phyloP scores from a whole-genome alignment of 1,284 basidiomycete genomes.

The Moniliella sp. region DNA sequence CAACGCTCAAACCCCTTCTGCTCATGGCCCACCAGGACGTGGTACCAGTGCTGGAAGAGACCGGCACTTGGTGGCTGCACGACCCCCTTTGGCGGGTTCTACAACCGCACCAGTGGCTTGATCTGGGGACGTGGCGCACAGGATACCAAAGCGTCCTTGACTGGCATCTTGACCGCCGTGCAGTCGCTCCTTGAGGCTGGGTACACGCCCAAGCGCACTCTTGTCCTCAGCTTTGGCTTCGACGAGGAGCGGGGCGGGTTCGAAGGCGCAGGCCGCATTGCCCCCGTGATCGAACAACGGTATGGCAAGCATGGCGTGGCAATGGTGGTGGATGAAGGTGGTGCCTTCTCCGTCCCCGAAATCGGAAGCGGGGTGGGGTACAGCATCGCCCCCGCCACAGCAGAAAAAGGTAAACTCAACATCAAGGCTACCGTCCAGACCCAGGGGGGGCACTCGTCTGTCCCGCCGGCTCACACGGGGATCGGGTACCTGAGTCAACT shows the following conservation, averaged over 20 bases:
- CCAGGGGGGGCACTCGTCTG: conserved; percentile 48
- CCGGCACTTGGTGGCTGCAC: conserved; percentile 38
- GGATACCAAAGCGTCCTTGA: conserved; percentile 36
- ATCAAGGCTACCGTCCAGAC: conserved; percentile 20
- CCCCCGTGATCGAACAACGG: conserved; percentile 6
- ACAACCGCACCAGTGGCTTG: conserved; percentile 35
- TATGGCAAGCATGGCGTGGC: conserved; percentile 8
- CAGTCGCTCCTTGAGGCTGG: conserved; percentile 34
- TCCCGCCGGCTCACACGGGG: conserved; percentile 41
- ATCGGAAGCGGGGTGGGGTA: conserved; percentile 6
- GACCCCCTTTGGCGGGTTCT: conserved; percentile 38
- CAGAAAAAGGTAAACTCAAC: conserved; percentile 5
- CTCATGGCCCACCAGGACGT: conserved; percentile 50
- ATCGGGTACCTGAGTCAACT: conserved; percentile 46
- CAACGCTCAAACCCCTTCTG: conserved; percentile 45
- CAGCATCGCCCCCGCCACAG: conserved; percentile 8
- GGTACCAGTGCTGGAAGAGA: conserved; percentile 39
- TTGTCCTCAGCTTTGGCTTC: conserved; percentile 43
- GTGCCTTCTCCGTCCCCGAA: conserved; percentile 6
- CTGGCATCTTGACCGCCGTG: conserved; percentile 37
- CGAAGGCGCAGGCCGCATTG: conserved; percentile 3
- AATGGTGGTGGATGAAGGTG: not conserved
- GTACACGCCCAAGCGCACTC: conserved; percentile 1
- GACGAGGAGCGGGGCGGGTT: conserved; percentile 43
- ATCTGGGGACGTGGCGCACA: conserved; percentile 38